phyloP scores from a whole-genome alignment of 2,329 filamentous ascomycete genomes.

The Microascus cirrosus region DNA sequence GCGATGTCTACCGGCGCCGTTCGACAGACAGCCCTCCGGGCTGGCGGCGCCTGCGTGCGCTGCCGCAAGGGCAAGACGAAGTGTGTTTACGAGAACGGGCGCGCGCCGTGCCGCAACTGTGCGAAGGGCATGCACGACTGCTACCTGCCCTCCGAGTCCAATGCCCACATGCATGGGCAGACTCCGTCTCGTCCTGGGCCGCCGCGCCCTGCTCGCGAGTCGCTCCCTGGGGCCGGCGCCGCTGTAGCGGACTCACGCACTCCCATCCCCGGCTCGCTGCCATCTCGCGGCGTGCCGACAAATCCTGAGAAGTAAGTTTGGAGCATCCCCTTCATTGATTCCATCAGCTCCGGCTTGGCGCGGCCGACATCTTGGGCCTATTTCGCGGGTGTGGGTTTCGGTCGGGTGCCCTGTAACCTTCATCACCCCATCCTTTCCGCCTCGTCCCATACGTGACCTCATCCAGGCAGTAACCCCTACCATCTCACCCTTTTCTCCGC shows the following conservation, averaged over 20 bases:
- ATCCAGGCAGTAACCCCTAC: not conserved
- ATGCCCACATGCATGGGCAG: constrained; percentile 48
- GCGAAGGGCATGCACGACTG: constrained; percentile 54
- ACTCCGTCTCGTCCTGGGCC: constrained; percentile 39
- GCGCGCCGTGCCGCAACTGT: constrained; percentile 53
- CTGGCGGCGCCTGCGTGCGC: constrained; percentile 50
- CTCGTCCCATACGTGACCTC: constrained; percentile 2
- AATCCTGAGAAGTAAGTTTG: constrained; percentile 45
- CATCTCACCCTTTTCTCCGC: constrained; percentile 1
- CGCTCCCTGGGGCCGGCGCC: constrained; percentile 32
- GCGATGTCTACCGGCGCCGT: constrained; percentile 35
- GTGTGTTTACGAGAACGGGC: constrained; percentile 51
- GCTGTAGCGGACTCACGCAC: constrained; percentile 28
- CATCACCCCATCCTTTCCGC: constrained; percentile 1
- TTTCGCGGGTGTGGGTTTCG: not conserved
- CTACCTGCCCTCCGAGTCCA: constrained; percentile 49
- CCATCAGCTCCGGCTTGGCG: not conserved
- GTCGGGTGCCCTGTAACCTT: not conserved
- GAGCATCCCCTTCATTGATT: not conserved
- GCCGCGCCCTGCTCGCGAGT: constrained; percentile 41
- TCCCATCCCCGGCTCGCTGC: constrained; percentile 23
- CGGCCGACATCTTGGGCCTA: not conserved
- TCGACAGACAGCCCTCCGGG: constrained; percentile 47
- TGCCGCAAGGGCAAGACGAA: constrained; percentile 55
- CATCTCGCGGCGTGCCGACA: constrained; percentile 26